These are phyloP conservation scores for Termitomyces sp. DNA, from an alignment of 768 basidiomycete species.

Conservation along the genomic window DNA sequence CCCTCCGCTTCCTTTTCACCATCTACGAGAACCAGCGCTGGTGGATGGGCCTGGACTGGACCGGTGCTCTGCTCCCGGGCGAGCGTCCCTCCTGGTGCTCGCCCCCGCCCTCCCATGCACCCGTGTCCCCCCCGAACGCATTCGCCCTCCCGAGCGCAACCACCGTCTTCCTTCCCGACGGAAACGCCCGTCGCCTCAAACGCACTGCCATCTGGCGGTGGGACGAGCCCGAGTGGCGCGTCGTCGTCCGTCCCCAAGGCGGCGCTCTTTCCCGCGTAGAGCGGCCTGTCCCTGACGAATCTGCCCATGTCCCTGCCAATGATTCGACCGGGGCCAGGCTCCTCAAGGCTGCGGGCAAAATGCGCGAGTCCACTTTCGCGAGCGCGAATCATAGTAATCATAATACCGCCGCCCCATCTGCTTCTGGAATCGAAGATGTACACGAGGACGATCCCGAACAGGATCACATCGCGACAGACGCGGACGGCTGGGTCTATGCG, in stretches of 20 bases:
- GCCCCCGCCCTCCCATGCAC: conserved; percentile 34
- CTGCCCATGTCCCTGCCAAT: conserved; percentile 16
- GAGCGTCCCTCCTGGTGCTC: conserved; percentile 90
- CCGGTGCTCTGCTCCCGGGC: conserved; percentile 81
- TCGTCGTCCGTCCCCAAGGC: conserved; percentile 59
- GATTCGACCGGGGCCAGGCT: conserved; percentile 29
- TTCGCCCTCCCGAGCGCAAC: conserved; percentile 64
- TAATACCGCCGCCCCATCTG: neutral
- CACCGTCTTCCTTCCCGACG: conserved; percentile 47
- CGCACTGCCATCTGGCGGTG: conserved; percentile 82
- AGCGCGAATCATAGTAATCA: conserved; percentile 4
- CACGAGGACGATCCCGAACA: conserved; percentile 34
- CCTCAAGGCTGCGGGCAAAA: conserved; percentile 50
- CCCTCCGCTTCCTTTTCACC: conserved; percentile 80
- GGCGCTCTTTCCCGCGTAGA: conserved; percentile 48
- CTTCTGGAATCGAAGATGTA: conserved; percentile 20
- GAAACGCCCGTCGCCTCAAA: conserved; percentile 45
- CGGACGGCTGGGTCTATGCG: conserved; percentile 89
- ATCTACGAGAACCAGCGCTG: conserved; percentile 92
- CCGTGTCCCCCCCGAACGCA: conserved; percentile 64
- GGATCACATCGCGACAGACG: conserved; percentile 57
- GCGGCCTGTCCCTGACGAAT: conserved; percentile 56
- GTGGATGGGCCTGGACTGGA: conserved; percentile 99
- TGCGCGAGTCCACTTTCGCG: conserved; percentile 26
- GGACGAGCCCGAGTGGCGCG: conserved; percentile 90